phyloP scores from a whole-genome alignment of 495 filamentous ascomycete species.

The Achaetomiella virescens region DNA sequence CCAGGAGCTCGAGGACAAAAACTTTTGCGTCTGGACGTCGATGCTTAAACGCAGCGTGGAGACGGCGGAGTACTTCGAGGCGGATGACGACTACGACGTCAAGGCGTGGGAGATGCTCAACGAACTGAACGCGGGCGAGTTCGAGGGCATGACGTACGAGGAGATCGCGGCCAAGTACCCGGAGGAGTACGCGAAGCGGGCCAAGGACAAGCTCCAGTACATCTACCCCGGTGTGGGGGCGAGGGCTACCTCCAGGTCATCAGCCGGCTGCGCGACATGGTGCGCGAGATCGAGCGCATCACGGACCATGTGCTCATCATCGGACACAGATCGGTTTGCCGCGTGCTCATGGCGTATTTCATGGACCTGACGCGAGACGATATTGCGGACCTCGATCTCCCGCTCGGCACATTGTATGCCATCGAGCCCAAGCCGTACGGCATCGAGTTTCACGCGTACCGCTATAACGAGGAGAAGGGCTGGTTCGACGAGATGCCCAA shows the following conservation, averaged over 20 bases:
- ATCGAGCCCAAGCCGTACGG: slow-evolving; percentile 97
- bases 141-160: slow-evolving; percentile 91
- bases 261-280: slow-evolving; percentile 88
- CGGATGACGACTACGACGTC: slow-evolving; percentile 94
- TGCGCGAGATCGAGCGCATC: slow-evolving; percentile 93
- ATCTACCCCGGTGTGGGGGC: slow-evolving; percentile 92
- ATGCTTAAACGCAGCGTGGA: slow-evolving; percentile 87
- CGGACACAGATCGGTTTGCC: slow-evolving; percentile 80
- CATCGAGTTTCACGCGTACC: slow-evolving; percentile 90
- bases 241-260: slow-evolving; percentile 97
- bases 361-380: slow-evolving; percentile 81
- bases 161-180: slow-evolving; percentile 70
- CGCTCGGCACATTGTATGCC: slow-evolving; percentile 84
- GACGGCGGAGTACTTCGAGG: slow-evolving; percentile 75
- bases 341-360: slow-evolving; percentile 94
- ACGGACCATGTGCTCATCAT: slow-evolving; percentile 91
- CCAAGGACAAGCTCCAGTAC: slow-evolving; percentile 80
- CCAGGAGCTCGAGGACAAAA: slow-evolving; percentile 62
- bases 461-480: slow-evolving; percentile 66
- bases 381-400: slow-evolving; percentile 88
- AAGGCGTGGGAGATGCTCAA: slow-evolving; percentile 99
- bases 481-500: slow-evolving; percentile 79
- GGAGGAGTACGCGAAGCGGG: slow-evolving; percentile 70
- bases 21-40: slow-evolving; percentile 96
- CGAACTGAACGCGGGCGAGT: slow-evolving; percentile 83